Evolutionary conservation across 176 grass and related monocot genomes (phyloP).

Genomic region (Aegilops sharonensis): DNA sequence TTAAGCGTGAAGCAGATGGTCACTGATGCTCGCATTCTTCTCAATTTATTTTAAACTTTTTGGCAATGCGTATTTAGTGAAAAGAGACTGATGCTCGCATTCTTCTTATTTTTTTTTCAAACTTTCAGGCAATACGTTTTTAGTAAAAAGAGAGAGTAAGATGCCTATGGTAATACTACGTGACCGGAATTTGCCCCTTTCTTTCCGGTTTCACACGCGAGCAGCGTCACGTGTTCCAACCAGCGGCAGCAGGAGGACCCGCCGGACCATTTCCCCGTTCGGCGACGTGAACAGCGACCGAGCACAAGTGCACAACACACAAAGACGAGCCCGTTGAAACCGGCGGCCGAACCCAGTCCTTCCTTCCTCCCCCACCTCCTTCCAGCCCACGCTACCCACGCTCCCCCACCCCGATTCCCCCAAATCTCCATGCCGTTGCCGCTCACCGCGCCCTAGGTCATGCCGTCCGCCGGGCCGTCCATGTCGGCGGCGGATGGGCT

Average conservation of each 20-base stretch:
- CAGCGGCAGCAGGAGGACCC: not conserved
- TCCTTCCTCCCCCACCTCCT: not conserved
- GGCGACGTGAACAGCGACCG: not conserved
- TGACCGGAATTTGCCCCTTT: too few relatives aligned
- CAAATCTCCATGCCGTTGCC: conserved; percentile 25
- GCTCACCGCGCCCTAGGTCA: conserved; percentile 16
- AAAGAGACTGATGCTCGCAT: too few relatives aligned
- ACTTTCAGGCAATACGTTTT: too few relatives aligned
- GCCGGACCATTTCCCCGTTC: not conserved
- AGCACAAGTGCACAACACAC: not conserved
- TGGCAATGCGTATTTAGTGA: too few relatives aligned
- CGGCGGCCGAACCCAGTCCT: not conserved
- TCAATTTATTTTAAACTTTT: too few relatives aligned
- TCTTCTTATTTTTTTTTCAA: too few relatives aligned
- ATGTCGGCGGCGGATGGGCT: conserved; percentile 62
- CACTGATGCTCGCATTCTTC: too few relatives aligned
- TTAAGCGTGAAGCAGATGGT: too few relatives aligned
- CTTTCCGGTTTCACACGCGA: too few relatives aligned
- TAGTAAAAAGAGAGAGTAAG: too few relatives aligned
- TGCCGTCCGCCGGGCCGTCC: conserved; percentile 25
- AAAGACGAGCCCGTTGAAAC: conserved; percentile 10
- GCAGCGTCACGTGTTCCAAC: not conserved
- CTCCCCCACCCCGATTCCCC: not conserved
- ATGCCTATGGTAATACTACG: too few relatives aligned
- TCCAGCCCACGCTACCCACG: conserved; percentile 17